phyloP scores from a whole-genome alignment of 108 stramenopile genomes.

The Conticribra weissflogii region DNA sequence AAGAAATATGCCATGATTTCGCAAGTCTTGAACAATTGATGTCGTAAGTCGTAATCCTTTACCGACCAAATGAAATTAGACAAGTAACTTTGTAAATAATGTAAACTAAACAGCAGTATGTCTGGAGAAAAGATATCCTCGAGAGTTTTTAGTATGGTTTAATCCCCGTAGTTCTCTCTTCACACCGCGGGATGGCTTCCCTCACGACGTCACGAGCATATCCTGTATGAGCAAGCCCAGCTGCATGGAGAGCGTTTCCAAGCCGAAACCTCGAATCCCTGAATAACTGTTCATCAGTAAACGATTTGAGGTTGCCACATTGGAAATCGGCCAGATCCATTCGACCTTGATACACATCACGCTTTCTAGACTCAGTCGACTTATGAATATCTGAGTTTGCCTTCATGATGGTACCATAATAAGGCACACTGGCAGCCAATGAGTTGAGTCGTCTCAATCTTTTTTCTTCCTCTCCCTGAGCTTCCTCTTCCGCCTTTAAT shows the following conservation, averaged over 20 bases:
- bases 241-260: constrained; percentile 50
- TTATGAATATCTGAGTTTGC: constrained; percentile 36
- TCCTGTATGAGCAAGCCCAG: constrained; percentile 36
- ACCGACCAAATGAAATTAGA: too few relatives aligned
- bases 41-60: background rate
- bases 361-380: constrained; percentile 46
- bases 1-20: constrained; percentile 25
- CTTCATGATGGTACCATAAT: constrained; percentile 33
- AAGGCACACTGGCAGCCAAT: constrained; percentile 50
- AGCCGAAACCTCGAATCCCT: constrained; percentile 47
- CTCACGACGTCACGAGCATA: constrained; percentile 44
- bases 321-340: constrained; percentile 46
- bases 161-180: constrained; percentile 49
- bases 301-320: constrained; percentile 33
- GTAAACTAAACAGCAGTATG: too few relatives aligned
- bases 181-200: constrained; percentile 28
- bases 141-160: constrained; percentile 46
- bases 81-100: too few relatives aligned
- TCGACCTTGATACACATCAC: constrained; percentile 37
- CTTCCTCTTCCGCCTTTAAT: constrained; percentile 13
- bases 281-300: constrained; percentile 52
- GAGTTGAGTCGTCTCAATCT: constrained; percentile 34
- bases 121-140: too few relatives aligned
- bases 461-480: constrained; percentile 19
- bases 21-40: background rate